These are phyloP conservation scores for Agaricus subrufescens DNA, from an alignment of 768 basidiomycete species.

Conservation along the genomic window DNA sequence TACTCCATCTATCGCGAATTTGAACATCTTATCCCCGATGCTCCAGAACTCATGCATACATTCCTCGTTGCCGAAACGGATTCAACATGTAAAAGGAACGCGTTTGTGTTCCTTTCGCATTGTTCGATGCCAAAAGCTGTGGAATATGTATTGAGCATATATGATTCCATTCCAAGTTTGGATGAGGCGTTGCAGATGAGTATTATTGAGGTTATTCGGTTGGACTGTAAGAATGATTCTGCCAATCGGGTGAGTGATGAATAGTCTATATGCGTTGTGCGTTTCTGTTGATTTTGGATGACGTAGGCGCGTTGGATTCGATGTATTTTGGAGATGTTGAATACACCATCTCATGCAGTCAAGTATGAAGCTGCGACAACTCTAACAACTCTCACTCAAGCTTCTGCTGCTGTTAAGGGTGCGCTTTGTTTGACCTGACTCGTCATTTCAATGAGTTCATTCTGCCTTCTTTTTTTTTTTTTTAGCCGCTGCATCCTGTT, in stretches of 20 bases:
- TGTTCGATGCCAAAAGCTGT: constrained; percentile 88
- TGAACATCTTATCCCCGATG: constrained; percentile 93
- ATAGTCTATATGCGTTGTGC: not conserved
- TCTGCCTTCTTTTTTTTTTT: not conserved
- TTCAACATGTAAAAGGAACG: constrained; percentile 94
- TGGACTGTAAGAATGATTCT: constrained; percentile 85
- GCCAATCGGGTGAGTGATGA: constrained; percentile 62
- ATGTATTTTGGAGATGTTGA: constrained; percentile 87
- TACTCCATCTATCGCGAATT: constrained; percentile 93
- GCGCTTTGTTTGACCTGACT: constrained; percentile 3
- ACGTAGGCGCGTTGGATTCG: constrained; percentile 87
- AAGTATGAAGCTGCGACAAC: constrained; percentile 98
- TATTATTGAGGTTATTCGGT: constrained; percentile 87
- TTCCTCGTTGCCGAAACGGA: constrained; percentile 96
- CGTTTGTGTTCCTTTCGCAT: constrained; percentile 89
- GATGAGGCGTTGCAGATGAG: constrained; percentile 96
- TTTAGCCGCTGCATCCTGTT: constrained; percentile 80
- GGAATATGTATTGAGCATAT: constrained; percentile 82
- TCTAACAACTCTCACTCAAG: constrained; percentile 90
- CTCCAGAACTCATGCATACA: constrained; percentile 91
- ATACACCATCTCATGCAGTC: constrained; percentile 86
- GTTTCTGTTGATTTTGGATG: not conserved
- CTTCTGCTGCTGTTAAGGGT: constrained; percentile 96
- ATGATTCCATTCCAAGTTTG: constrained; percentile 75
- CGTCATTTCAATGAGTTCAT: not conserved